Evolutionary conservation across 805 yeast genomes (phyloP).

Genomic region (Cyberlindnera nakhonratchasimensis): DNA sequence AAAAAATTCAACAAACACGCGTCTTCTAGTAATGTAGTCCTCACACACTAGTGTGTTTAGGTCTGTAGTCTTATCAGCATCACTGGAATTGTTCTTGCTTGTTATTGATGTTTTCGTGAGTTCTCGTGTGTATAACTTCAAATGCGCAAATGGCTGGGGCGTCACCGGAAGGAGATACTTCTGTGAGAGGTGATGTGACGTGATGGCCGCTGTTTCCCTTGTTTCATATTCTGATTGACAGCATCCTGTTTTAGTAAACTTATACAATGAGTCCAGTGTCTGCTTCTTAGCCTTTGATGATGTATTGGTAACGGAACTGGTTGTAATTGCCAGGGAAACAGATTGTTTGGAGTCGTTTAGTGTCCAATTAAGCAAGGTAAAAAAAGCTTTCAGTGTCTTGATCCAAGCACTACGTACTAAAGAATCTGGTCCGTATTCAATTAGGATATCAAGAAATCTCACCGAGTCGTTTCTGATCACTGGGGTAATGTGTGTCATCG

Average conservation of each 20-base stretch:
- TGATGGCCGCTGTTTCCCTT: conserved; percentile 16
- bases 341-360: conserved; percentile 32
- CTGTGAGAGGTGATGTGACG: conserved; percentile 45
- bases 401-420: conserved; percentile 63
- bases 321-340: conserved; percentile 32
- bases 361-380: conserved; percentile 76
- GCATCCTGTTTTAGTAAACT: conserved; percentile 44
- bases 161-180: conserved; percentile 51
- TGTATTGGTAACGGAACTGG: conserved; percentile 27
- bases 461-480: conserved; percentile 75
- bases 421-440: conserved; percentile 52
- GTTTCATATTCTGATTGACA: conserved; percentile 19
- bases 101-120: conserved; percentile 18
- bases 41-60: conserved; percentile 52
- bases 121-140: conserved; percentile 54
- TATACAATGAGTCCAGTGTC: conserved; percentile 35
- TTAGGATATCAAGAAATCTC: conserved; percentile 55
- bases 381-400: conserved; percentile 62
- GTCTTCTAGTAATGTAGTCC: conserved; percentile 54
- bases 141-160: conserved; percentile 61
- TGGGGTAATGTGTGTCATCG: conserved; percentile 89
- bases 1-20: conserved; percentile 52
- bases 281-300: conserved; percentile 21
- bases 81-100: conserved; percentile 18
- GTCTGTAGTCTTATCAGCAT: conserved; percentile 28